These are phyloP conservation scores for Pseudisothecium myosuroides DNA, from an alignment of 225 moss, liverwort and hornwort species.

Conservation along the genomic window DNA sequence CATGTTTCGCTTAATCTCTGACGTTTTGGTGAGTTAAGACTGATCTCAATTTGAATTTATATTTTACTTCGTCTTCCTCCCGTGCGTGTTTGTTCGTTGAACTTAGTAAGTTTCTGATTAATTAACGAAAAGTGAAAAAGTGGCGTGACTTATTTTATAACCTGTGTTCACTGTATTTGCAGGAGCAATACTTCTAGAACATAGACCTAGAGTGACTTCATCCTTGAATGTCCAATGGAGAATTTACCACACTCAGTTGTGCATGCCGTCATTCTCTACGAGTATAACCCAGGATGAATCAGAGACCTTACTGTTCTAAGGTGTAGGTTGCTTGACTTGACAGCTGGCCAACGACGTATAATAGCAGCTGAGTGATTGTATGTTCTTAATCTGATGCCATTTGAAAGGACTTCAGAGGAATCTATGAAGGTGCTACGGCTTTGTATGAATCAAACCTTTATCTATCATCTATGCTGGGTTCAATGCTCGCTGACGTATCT, in stretches of 20 bases:
- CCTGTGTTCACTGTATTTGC: neutral
- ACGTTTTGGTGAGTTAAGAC: neutral
- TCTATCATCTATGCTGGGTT: neutral
- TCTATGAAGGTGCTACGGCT: neutral
- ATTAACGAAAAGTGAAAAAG: neutral
- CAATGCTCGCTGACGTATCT: neutral
- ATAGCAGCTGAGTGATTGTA: neutral
- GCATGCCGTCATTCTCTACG: neutral
- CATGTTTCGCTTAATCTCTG: neutral
- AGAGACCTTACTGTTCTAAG: neutral
- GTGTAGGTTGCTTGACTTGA: neutral
- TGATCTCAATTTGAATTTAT: neutral
- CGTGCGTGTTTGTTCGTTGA: neutral
- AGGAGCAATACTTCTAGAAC: neutral
- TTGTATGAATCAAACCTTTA: neutral
- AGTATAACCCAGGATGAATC: neutral
- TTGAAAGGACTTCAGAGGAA: neutral
- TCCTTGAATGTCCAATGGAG: neutral
- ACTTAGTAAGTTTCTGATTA: neutral
- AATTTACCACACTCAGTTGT: neutral
- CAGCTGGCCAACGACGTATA: neutral
- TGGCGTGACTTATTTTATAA: neutral
- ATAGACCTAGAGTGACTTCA: neutral
- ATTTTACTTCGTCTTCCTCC: neutral
- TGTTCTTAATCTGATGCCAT: neutral